These are phyloP conservation scores for Colletotrichum coccodes DNA, from an alignment of 2,329 filamentous ascomycete species.

Conservation along the genomic window DNA sequence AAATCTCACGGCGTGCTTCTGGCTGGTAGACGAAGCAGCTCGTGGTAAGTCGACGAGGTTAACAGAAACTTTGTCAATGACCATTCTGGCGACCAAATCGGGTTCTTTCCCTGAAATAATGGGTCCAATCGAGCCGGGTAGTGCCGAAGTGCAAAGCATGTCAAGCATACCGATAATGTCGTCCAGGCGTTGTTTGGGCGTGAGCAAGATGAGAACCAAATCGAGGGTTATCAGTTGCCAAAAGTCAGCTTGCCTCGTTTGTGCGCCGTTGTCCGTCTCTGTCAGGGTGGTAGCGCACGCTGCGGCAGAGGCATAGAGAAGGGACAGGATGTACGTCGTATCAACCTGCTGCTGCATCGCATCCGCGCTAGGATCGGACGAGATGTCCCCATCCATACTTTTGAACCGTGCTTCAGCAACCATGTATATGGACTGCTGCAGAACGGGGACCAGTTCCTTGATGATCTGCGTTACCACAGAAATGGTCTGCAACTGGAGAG, in stretches of 20 bases:
- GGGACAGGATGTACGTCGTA: constrained; percentile 69
- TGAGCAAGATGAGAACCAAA: constrained; percentile 74
- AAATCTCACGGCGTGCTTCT: constrained; percentile 55
- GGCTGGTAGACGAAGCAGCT: constrained; percentile 49
- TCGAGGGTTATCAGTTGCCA: constrained; percentile 76
- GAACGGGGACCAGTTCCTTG: constrained; percentile 63
- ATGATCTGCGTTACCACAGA: constrained; percentile 69
- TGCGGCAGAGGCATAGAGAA: constrained; percentile 72
- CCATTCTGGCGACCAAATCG: constrained; percentile 52
- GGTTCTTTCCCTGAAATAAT: constrained; percentile 59
- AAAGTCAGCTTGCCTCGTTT: constrained; percentile 57
- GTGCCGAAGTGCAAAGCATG: constrained; percentile 73
- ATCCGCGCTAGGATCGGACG: constrained; percentile 35
- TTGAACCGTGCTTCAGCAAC: constrained; percentile 67
- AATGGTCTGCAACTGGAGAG: constrained; percentile 69
- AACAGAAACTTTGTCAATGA: constrained; percentile 72
- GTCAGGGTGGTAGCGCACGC: constrained; percentile 61
- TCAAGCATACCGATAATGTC: constrained; percentile 74
- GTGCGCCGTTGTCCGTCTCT: constrained; percentile 41
- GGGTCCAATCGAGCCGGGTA: constrained; percentile 73
- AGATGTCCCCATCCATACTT: constrained; percentile 58
- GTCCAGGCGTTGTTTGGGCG: constrained; percentile 69
- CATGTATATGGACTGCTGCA: constrained; percentile 68
- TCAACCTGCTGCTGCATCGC: constrained; percentile 66
- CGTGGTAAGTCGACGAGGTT: constrained; percentile 68